Conservation (phyloP, 495 filamentous ascomycete genomes). For the Aspergillus avenaceus region DNA sequence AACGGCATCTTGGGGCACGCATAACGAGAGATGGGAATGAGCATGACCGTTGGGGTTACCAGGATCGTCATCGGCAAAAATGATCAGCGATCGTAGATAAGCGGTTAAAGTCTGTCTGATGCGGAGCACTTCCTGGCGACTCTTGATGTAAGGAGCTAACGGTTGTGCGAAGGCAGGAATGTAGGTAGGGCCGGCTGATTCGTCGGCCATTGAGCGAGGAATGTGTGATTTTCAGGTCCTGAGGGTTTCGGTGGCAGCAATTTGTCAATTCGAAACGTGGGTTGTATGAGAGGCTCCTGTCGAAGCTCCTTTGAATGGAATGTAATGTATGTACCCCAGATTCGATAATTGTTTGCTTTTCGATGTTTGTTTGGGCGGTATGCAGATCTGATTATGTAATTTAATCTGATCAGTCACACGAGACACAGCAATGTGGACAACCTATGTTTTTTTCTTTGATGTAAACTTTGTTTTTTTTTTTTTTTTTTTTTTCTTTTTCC, state of each 20-base stretch:
- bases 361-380: conserved; percentile 7
- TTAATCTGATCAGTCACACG: not conserved
- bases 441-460: not conserved
- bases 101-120: conserved; percentile 43
- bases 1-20: conserved; percentile 31
- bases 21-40: conserved; percentile 34
- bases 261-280: conserved; percentile 10
- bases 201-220: conserved; percentile 11
- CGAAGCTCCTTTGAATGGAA: not conserved
- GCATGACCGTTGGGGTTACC: conserved; percentile 16
- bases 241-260: no score
- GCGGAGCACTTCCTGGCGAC: conserved; percentile 39
- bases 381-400: conserved; percentile 9
- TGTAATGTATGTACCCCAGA: not conserved
- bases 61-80: conserved; percentile 26
- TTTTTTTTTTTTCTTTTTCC: no score
- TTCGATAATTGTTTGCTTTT: not conserved
- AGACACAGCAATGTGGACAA: not conserved
- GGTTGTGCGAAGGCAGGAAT: conserved; percentile 38
- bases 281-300: not conserved
- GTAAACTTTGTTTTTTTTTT: no score
- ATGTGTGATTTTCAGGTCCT: no score
- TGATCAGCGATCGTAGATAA: conserved; percentile 40
- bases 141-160: conserved; percentile 44
- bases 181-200: conserved; percentile 18